These are phyloP conservation scores for Luvunga scandens DNA, from an alignment of 345 rosid species.

Conservation along the genomic window DNA sequence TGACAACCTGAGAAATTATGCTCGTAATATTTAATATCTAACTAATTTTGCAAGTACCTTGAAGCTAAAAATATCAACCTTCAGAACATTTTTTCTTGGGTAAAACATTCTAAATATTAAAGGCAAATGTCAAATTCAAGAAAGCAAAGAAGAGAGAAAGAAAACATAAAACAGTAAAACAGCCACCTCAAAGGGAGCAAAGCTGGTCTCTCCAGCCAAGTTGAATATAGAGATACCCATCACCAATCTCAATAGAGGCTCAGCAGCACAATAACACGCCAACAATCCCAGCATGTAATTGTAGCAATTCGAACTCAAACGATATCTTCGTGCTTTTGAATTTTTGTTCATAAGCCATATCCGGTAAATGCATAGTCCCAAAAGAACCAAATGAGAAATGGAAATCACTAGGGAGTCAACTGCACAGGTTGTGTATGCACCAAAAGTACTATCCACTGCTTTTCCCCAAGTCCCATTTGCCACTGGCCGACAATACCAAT, in stretches of 20 bases:
- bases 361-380: conserved; percentile 66
- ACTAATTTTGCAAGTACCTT: not conserved
- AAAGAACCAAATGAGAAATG: conserved; percentile 66
- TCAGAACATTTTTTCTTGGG: not conserved
- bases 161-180: not conserved
- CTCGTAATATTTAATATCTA: not conserved
- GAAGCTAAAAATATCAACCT: not conserved
- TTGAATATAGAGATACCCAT: conserved; percentile 62
- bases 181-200: conserved; percentile 88
- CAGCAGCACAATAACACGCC: conserved; percentile 64
- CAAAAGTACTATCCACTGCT: conserved; percentile 61
- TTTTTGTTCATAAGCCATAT: conserved; percentile 59
- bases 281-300: conserved; percentile 55
- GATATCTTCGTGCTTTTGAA: conserved; percentile 55
- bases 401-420: conserved; percentile 60
- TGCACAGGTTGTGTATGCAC: conserved; percentile 73
- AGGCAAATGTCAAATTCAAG: not conserved
- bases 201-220: conserved; percentile 47
- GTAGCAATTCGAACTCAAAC: conserved; percentile 62
- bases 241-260: conserved; percentile 71
- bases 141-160: not conserved
- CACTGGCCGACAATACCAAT: conserved; percentile 83
- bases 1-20: not conserved
- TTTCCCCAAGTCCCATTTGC: conserved; percentile 60
- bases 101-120: not conserved